Evolutionary conservation across 805 yeast genomes (phyloP), one percentile per base, ranked within the genome.

Genomic region (Zygoascus tannicola): DNA sequence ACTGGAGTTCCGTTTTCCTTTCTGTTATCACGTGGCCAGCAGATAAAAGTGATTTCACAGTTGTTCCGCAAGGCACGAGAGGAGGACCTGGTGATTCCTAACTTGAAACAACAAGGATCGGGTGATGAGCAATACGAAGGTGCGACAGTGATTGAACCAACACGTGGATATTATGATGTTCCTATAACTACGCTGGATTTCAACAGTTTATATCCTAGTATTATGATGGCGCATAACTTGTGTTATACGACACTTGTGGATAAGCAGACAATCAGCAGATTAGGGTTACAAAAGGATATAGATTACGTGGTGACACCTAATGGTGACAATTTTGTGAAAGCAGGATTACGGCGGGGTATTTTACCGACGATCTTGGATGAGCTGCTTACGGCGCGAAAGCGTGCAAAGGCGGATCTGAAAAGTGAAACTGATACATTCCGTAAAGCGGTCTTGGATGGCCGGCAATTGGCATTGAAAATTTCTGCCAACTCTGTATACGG

Each of bases 401-500:
- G 84, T 52, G 98, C 98, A 12, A 92, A 85, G 58, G 74, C 75
- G 1, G 97, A 90, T 57, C 70, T 92, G 61, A 88, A 85, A 59
- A 84, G 80, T 44, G 99, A 94, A 61, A 84, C 82, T 0, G 98
- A 92, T 63, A 95, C 97, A 0, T 94, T 92, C 67, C 87, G 77
- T 59, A 75, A 85, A 53, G 94, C 87, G 57, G 97, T 92, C 28
- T 72, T 94, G 40, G 94, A 92, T 61, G 99, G 99, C 71, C 76
- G 98, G 62, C 99, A 92, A 65, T 70, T 92, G 56, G 99, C 99
- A 0, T 70, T 92, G 59, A 92, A 92, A 58, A 85, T 92, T 41
- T 87, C 97, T 10, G 99, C 99, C 1, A 92, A 92, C 62, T 94
- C 98, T 1, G 99, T 92, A 4, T 92, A 92, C 62, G 99, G 99